Percentiles rank a stretch among this genome's conserved stretches.
These are phyloP conservation scores for Gamsiella multidivaricata DNA, from an alignment of 192 early-diverging fungal genomes.

Conservation along the genomic window DNA sequence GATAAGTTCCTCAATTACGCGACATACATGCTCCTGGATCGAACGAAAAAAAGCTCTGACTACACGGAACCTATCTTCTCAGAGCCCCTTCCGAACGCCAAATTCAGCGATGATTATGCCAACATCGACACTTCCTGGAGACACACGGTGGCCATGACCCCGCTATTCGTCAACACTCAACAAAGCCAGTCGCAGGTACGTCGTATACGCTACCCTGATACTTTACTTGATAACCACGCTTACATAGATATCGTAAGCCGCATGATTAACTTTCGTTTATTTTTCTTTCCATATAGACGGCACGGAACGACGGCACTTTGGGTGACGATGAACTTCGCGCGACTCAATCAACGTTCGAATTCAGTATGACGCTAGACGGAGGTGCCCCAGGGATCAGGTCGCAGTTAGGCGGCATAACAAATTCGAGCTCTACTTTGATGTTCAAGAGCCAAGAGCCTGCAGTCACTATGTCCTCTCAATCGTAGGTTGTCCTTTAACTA, in stretches of 20 bases:
- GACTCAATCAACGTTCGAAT: constrained; percentile 57
- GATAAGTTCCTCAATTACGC: constrained; percentile 70
- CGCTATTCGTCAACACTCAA: constrained; percentile 66
- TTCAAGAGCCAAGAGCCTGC: constrained; percentile 23
- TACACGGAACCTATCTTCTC: constrained; percentile 73
- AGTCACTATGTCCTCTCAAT: constrained; percentile 2
- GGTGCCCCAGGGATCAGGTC: constrained; percentile 39
- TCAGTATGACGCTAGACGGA: constrained; percentile 57
- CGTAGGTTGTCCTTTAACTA: not conserved
- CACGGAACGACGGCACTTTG: not conserved
- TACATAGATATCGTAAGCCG: not conserved
- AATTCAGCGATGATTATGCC: constrained; percentile 67
- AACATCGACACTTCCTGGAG: constrained; percentile 71
- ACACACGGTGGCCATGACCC: constrained; percentile 66
- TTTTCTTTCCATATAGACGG: not conserved
- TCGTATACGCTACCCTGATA: not conserved
- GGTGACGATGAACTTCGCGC: constrained; percentile 45
- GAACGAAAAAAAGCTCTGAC: constrained; percentile 66
- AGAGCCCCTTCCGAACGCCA: constrained; percentile 72
- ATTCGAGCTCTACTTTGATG: constrained; percentile 26
- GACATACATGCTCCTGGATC: constrained; percentile 68
- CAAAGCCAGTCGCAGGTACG: constrained; percentile 54
- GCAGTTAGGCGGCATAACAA: constrained; percentile 28
- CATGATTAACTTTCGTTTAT: too few relatives aligned
- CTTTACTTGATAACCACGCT: not conserved